Conservation (phyloP, 176 grass and related monocot species). For the Panicum miliaceum region DNA sequence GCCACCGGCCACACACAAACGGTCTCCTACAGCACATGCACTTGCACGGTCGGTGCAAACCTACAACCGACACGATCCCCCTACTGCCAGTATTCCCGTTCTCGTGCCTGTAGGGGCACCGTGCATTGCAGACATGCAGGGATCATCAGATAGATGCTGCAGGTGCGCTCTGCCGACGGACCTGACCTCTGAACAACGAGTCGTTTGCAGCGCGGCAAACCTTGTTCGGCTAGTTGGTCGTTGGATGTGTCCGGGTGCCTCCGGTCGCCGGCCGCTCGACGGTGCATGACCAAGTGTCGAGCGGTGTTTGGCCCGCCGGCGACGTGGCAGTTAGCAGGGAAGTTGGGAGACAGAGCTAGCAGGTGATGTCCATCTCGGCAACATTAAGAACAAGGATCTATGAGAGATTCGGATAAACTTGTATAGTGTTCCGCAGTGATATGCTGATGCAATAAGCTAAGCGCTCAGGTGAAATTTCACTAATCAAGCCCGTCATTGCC, state of each 20-base stretch:
- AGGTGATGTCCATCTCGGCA: not conserved
- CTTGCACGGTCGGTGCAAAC: not conserved
- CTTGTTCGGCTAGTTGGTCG: not conserved
- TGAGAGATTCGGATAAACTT: slow-evolving; percentile 12
- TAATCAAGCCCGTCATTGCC: not conserved
- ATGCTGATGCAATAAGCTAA: not conserved
- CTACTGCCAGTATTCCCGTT: not conserved
- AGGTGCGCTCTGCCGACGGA: not conserved
- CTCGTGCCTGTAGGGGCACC: not conserved
- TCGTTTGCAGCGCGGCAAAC: not conserved
- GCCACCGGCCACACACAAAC: not conserved
- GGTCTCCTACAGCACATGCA: not conserved
- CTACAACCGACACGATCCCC: not conserved
- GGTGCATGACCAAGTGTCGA: slow-evolving; percentile 28
- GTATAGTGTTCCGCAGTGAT: not conserved
- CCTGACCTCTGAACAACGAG: not conserved
- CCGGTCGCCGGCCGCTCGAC: not conserved
- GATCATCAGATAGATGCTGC: not conserved
- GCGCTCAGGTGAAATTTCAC: not conserved
- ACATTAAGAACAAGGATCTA: slow-evolving; percentile 8
- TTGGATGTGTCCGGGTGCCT: not conserved
- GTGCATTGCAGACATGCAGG: not conserved
- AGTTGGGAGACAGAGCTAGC: not conserved
- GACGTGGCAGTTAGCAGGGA: not conserved
- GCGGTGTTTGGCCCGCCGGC: slow-evolving; percentile 36